Percentiles rank a stretch among this genome's conserved stretches.
phyloP scores from a whole-genome alignment of 257 asterid genomes.

The Anisodus acutangulus region DNA sequence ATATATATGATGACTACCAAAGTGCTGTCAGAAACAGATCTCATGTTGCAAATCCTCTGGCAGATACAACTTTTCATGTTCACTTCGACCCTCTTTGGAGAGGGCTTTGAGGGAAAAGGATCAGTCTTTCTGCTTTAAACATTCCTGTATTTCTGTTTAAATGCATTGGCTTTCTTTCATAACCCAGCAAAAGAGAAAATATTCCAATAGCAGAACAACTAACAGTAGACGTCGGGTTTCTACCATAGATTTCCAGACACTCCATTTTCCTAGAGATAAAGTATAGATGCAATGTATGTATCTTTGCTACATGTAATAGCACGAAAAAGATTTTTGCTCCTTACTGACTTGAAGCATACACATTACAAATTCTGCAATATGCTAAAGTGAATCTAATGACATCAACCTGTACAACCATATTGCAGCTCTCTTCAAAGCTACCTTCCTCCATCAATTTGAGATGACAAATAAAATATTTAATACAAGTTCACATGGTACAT shows the following conservation, averaged over 20 bases:
- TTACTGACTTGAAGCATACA: neutral
- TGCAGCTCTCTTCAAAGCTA: neutral
- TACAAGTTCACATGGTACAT: neutral
- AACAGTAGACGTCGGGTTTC: neutral
- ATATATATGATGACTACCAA: neutral
- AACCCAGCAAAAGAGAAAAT: neutral
- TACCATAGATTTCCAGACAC: neutral
- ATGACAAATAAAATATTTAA: neutral
- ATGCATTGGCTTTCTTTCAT: neutral
- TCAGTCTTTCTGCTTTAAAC: neutral
- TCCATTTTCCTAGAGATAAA: neutral
- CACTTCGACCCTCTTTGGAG: neutral
- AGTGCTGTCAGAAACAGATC: conserved; percentile 18
- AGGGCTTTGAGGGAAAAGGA: neutral
- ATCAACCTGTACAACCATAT: conserved; percentile 1
- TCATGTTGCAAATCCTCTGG: conserved; percentile 8
- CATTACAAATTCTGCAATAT: neutral
- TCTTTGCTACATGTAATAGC: neutral
- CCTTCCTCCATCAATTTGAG: conserved; percentile 6
- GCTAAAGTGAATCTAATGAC: neutral
- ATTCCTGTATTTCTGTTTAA: conserved; percentile 5
- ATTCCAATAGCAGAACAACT: conserved; percentile 21
- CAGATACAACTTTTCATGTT: neutral
- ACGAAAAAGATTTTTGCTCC: neutral
- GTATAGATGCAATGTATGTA: neutral